These are phyloP conservation scores for Boletus vinaceobasis DNA, from an alignment of 768 basidiomycete species.

Conservation along the genomic window DNA sequence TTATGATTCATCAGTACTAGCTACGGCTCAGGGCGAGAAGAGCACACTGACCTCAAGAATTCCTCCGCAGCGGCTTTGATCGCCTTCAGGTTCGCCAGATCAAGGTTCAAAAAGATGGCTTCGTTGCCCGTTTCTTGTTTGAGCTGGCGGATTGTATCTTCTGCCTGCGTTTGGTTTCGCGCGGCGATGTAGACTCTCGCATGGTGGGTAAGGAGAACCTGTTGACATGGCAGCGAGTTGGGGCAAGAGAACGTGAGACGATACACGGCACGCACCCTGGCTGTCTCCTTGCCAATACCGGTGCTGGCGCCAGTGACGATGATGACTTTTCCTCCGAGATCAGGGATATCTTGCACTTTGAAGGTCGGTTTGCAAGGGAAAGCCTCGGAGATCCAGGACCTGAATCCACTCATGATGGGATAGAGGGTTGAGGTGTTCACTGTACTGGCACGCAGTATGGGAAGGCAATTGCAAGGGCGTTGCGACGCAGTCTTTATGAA, in stretches of 20 bases:
- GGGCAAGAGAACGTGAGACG: not conserved
- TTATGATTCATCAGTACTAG: not conserved
- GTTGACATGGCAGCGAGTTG: not conserved
- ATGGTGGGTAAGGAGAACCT: conserved; percentile 29
- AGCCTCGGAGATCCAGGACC: conserved; percentile 7
- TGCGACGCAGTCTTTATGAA: not conserved
- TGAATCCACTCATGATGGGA: conserved; percentile 4
- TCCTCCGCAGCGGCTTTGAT: conserved; percentile 35
- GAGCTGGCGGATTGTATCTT: conserved; percentile 31
- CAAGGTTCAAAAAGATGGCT: conserved; percentile 34
- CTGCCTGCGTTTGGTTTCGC: conserved; percentile 22
- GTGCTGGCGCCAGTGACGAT: conserved; percentile 35
- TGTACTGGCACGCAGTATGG: not conserved
- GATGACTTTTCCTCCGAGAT: conserved; percentile 33
- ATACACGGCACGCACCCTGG: conserved; percentile 7
- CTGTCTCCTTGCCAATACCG: conserved; percentile 30
- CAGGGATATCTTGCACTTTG: conserved; percentile 29
- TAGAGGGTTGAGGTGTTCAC: not conserved
- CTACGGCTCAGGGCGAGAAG: not conserved
- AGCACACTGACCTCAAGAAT: conserved; percentile 22
- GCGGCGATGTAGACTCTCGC: conserved; percentile 38
- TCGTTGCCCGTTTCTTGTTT: conserved; percentile 32
- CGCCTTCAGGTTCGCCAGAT: conserved; percentile 34
- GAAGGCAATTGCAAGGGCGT: not conserved
- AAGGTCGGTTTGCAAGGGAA: conserved; percentile 28